Percentiles rank a stretch among this genome's conserved stretches.
These are phyloP conservation scores for Paxillus rubicundulus DNA, from an alignment of 768 basidiomycete species.

Conservation along the genomic window DNA sequence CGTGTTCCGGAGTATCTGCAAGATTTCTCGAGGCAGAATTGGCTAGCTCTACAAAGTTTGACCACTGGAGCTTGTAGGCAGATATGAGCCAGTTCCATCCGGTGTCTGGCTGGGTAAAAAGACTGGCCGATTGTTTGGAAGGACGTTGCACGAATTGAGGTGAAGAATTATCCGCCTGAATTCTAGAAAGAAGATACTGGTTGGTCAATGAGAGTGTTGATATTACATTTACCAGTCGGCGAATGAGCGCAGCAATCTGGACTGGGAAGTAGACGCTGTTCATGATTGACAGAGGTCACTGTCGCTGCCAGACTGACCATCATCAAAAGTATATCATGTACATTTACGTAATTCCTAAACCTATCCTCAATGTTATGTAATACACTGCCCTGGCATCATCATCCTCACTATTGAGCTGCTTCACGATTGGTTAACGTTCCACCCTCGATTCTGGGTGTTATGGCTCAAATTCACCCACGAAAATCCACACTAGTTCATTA, in stretches of 20 bases:
- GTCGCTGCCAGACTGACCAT: too few relatives aligned
- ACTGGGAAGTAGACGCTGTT: conserved; percentile 50
- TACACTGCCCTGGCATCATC: too few relatives aligned
- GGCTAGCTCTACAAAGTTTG: not conserved
- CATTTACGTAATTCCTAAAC: too few relatives aligned
- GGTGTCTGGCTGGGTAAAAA: not conserved
- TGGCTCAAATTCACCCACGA: too few relatives aligned
- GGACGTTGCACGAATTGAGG: not conserved
- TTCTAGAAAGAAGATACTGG: conserved; percentile 49
- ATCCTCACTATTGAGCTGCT: too few relatives aligned
- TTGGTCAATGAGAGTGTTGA: conserved; percentile 69
- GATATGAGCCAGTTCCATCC: conserved; percentile 19
- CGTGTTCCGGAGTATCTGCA: not conserved
- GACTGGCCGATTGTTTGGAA: not conserved
- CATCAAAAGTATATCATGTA: too few relatives aligned
- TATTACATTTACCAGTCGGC: conserved; percentile 63
- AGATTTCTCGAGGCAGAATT: not conserved
- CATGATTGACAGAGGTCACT: conserved; percentile 28
- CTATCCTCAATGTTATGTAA: too few relatives aligned
- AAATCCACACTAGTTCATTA: too few relatives aligned
- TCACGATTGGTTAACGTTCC: too few relatives aligned
- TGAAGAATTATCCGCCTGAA: not conserved
- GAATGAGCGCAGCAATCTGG: conserved; percentile 59
- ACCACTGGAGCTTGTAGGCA: conserved; percentile 2
- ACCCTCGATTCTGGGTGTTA: too few relatives aligned